A percentile compares a stretch with the other conserved stretches of the same genome.
phyloP scores from a whole-genome alignment of 345 rosid species.

The Litchi chinensis region DNA sequence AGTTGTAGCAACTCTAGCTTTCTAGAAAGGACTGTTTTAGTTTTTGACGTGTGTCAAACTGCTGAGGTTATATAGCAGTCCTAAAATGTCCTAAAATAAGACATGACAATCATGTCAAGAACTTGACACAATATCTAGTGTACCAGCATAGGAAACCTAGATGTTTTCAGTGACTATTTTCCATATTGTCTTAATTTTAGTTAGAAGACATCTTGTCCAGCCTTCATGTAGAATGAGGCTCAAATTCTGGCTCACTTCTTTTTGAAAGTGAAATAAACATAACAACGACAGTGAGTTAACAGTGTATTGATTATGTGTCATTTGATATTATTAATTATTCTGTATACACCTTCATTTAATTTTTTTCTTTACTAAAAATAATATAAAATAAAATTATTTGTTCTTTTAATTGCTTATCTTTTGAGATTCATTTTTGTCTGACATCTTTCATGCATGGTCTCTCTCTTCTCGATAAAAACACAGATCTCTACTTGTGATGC shows the following conservation, averaged over 20 bases:
- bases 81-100: neutral
- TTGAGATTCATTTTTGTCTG: neutral
- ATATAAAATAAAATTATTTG: neutral
- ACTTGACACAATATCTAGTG: neutral
- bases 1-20: neutral
- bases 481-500: slow-evolving; percentile 74
- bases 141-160: neutral
- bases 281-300: neutral
- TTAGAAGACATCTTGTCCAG: neutral
- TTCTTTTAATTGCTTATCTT: neutral
- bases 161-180: too few relatives aligned
- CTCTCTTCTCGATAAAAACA: slow-evolving; percentile 14
- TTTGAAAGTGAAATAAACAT: too few relatives aligned
- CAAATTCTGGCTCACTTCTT: neutral
- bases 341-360: neutral
- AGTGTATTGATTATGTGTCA: neutral
- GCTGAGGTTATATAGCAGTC: neutral
- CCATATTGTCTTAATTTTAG: neutral
- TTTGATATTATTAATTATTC: neutral
- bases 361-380: too few relatives aligned
- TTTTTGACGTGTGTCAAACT: neutral
- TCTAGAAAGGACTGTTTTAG: neutral
- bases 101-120: neutral
- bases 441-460: neutral
- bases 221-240: neutral